These are phyloP conservation scores for Leccinum cinnamomeum DNA, from an alignment of 1,284 basidiomycete genomes.

Conservation along the genomic window DNA sequence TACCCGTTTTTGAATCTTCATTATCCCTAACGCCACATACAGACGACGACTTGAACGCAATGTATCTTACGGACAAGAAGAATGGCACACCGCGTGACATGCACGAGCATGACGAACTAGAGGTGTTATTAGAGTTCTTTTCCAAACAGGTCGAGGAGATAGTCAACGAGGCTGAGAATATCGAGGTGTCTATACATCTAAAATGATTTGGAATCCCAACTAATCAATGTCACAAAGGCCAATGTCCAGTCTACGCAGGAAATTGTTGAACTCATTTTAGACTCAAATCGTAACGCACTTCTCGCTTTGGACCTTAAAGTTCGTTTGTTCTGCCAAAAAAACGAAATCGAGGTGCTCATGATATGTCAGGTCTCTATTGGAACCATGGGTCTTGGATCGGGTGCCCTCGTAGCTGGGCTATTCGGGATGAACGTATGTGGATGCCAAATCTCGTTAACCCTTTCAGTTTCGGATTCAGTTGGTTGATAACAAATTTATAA, in stretches of 20 bases:
- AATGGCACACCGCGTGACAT: slow-evolving; percentile 53
- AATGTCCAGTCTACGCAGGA: slow-evolving; percentile 97
- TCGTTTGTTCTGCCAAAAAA: slow-evolving; percentile 14
- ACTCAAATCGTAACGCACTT: slow-evolving; percentile 93
- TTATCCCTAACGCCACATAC: slow-evolving; percentile 13
- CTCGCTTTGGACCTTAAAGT: slow-evolving; percentile 91
- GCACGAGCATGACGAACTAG: slow-evolving; percentile 90
- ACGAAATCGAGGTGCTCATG: slow-evolving; percentile 7
- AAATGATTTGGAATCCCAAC: neutral
- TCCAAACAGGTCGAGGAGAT: slow-evolving; percentile 96
- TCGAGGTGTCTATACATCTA: slow-evolving; percentile 55
- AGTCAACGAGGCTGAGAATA: slow-evolving; percentile 88
- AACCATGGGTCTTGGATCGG: slow-evolving; percentile 90
- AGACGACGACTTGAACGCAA: slow-evolving; percentile 92
- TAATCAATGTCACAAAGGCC: slow-evolving; percentile 45
- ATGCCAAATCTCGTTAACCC: slow-evolving; percentile 16
- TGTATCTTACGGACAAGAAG: slow-evolving; percentile 87
- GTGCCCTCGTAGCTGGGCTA: slow-evolving; percentile 88
- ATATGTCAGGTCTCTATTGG: slow-evolving; percentile 78
- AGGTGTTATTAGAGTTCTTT: slow-evolving; percentile 91
- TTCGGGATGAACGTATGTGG: slow-evolving; percentile 93
- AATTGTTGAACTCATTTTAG: slow-evolving; percentile 95
- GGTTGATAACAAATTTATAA: slow-evolving; percentile 21
- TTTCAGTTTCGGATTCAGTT: slow-evolving; percentile 26
- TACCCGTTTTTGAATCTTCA: neutral